phyloP scores from a whole-genome alignment of 2,329 filamentous ascomycete species.

The Apiospora marii region DNA sequence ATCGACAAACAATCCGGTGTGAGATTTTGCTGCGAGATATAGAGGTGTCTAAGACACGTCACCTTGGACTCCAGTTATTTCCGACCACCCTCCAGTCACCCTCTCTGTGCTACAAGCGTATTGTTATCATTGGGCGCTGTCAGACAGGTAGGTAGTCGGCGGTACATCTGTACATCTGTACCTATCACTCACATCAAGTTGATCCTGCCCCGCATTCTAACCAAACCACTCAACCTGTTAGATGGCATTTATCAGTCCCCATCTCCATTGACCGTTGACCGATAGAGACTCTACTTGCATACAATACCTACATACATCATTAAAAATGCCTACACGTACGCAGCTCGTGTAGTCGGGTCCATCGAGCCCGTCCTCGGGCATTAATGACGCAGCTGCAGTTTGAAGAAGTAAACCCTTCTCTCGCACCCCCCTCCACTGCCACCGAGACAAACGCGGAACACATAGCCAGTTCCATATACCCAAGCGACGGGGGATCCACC shows the following conservation, averaged over 20 bases:
- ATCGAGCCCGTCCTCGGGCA: constrained; percentile 8
- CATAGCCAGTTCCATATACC: not conserved
- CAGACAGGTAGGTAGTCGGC: not conserved
- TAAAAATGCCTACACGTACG: not conserved
- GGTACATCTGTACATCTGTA: not conserved
- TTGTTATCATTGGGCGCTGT: constrained; percentile 1
- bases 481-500: not conserved
- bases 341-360: not conserved
- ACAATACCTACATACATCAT: not conserved
- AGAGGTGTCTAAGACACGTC: constrained; percentile 26
- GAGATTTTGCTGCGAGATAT: constrained; percentile 27
- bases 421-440: not conserved
- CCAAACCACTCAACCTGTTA: not conserved
- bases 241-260: constrained; percentile 8
- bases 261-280: not conserved
- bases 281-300: not conserved
- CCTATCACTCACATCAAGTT: not conserved
- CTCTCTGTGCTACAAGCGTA: constrained; percentile 11
- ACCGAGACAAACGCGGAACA: constrained; percentile 6
- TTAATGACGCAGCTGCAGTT: constrained; percentile 13
- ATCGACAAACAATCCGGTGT: constrained; percentile 29
- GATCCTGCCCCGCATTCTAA: not conserved
- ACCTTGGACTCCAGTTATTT: constrained; percentile 24
- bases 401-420: constrained; percentile 1
- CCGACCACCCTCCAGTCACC: constrained; percentile 7